Base-by-base conservation (phyloP, 305 asterid genomes). In the Fraxinus velutina region DNA sequence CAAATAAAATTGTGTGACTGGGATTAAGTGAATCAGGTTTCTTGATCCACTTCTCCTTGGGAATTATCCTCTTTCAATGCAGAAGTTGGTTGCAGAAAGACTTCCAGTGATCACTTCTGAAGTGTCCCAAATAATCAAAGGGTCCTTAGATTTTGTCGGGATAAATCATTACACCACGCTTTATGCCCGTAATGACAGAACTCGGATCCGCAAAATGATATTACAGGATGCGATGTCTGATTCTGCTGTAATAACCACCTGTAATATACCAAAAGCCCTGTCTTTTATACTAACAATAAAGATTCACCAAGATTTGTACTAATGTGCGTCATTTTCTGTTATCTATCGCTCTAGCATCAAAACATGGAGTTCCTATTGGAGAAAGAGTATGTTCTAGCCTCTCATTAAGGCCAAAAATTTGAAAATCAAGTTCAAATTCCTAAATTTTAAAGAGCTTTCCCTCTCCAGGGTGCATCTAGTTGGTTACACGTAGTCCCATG, bases 21-120 rank as follows among this genome's bases (percentile, higher is more conserved):
- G 42, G 36, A 47, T 75, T 9, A 39, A 37, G 81, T 88, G 85
- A 83, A 83, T 84, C 93, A 92, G 97, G 98, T 93, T 93, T 86
- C 94, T 94, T 84, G 98, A 94, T 92, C 97, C 98, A 81, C 94
- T 94, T 84, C 91, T 91, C 78, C 93, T 92, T 66, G 98, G 97
- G 88, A 72, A 88, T 47, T 94, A 94, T 84, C 98, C 97, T 90
- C 84, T 90, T 81, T 91, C 97, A 75, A 94, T 94, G 98, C 93
- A 90, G 90, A 90, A 87, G 87, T 73, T 88, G 83, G 97, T 94
- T 66, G 92, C 79, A 3, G 86, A 91, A 19, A 87, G 97, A 84
- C 92, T 94, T 34, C 97, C 97, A 0, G 57, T 82, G 72, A 91
- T 93, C 80, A 84, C 36, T 32, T 85, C 87, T 3, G 52, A 88